These are phyloP conservation scores for Solanum pennellii DNA, from an alignment of 257 asterid species.

Conservation along the genomic window DNA sequence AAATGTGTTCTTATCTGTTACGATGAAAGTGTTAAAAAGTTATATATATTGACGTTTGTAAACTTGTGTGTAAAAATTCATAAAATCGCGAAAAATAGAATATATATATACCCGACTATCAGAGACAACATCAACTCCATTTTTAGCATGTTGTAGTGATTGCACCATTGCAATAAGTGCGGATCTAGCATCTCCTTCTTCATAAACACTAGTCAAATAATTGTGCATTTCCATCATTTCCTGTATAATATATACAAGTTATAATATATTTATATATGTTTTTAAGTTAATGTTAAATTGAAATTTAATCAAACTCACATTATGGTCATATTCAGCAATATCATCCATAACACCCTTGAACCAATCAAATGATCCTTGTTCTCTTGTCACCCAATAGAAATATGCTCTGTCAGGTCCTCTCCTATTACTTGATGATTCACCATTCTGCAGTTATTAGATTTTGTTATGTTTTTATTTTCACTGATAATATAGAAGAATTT, in stretches of 20 bases:
- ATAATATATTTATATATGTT: background rate
- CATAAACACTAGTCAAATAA: conserved; percentile 81
- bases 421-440: conserved; percentile 3
- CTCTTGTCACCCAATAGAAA: conserved; percentile 90
- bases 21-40: background rate
- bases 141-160: conserved; percentile 85
- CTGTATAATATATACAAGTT: conserved; percentile 16
- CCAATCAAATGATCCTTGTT: conserved; percentile 97
- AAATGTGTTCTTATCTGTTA: conserved; percentile 80
- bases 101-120: conserved; percentile 47
- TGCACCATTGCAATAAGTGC: conserved; percentile 93
- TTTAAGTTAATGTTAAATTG: background rate
- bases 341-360: conserved; percentile 96
- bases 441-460: conserved; percentile 16
- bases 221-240: conserved; percentile 82
- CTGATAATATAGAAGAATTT: background rate
- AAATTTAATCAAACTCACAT: conserved; percentile 32
- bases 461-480: background rate
- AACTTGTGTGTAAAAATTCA: background rate
- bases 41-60: background rate
- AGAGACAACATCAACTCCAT: conserved; percentile 84
- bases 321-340: conserved; percentile 64
- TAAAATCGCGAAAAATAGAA: background rate
- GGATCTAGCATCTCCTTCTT: conserved; percentile 96
- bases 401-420: conserved; percentile 62